Evolutionary conservation across 257 asterid genomes (phyloP).

Genomic region (Solanum boliviense): DNA sequence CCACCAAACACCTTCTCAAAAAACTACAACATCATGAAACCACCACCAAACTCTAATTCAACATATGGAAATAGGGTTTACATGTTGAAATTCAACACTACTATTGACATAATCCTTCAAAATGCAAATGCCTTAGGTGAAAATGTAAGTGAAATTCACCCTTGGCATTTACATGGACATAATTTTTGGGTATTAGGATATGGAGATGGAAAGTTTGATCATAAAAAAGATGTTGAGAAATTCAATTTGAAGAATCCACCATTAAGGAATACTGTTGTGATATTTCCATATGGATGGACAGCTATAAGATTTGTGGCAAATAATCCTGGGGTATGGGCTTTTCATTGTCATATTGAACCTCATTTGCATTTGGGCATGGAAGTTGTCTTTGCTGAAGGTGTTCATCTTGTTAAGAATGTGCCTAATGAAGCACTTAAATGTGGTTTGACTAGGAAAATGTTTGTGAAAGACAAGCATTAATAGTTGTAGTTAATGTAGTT

Average conservation of each 20-base stretch:
- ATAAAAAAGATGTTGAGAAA: conserved; percentile 18
- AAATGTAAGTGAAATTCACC: conserved; percentile 66
- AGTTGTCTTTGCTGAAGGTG: conserved; percentile 63
- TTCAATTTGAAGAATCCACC: conserved; percentile 67
- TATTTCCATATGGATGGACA: conserved; percentile 78
- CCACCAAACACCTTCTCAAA: conserved; percentile 32
- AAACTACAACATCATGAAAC: conserved; percentile 40
- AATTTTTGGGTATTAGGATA: conserved; percentile 73
- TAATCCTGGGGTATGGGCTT: conserved; percentile 84
- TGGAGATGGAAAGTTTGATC: conserved; percentile 55
- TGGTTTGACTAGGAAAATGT: conserved; percentile 43
- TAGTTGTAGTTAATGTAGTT: background rate
- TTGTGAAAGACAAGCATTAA: background rate
- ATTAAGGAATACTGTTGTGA: conserved; percentile 44
- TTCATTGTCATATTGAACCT: conserved; percentile 76
- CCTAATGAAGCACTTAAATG: conserved; percentile 50
- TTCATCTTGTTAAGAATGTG: conserved; percentile 13
- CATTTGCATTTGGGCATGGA: conserved; percentile 85
- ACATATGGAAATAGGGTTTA: conserved; percentile 50
- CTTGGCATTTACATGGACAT: conserved; percentile 91
- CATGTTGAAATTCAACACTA: conserved; percentile 35
- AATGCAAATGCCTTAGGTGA: conserved; percentile 51
- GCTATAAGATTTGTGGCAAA: conserved; percentile 65
- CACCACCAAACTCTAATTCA: conserved; percentile 43
- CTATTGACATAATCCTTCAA: conserved; percentile 61